Evolutionary conservation across 805 yeast genomes (phyloP), one percentile per base, ranked within the genome.

Genomic region (Saccharomyces kudriavzevii): DNA sequence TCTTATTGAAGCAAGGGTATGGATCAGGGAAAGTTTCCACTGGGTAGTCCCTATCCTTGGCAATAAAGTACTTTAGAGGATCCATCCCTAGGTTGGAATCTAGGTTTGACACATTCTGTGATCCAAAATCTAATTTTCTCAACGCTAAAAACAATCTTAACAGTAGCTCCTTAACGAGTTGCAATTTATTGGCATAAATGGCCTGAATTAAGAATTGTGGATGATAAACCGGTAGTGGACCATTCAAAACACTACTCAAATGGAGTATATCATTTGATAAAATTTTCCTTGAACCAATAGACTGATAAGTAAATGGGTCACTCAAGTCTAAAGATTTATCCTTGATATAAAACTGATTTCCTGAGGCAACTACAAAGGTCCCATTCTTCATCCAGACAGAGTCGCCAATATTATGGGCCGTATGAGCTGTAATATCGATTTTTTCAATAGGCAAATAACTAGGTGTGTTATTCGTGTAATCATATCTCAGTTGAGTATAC

Each of bases 181-280:
- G 70, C 13, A 78, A 58, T 56, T 84, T 82, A 27, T 83, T 84
- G 58, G 81, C 78, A 60, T 85, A 83, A 20, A 91, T 66, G 4
- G 84, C 73, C 66, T 91, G 96, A 47, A 89, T 83, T 49, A 91
- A 68, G 51, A 89, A 78, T 67, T 90, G 96, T 0, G 98, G 98
- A 63, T 92, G 97, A 60, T 88, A 91, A 0, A 89, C 71, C 0
- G 97, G 97, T 14, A 92, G 68, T 0, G 95, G 94, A 30, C 97
- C 97, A 70, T 91, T 91, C 52, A 91, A 70, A 4, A 90, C 84
- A 14, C 88, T 74, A 49, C 85, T 87, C 54, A 91, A 74, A 59
- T 85, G 86, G 55, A 87, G 77, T 2, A 91, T 78, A 63, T 69
- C 75, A 62, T 75, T 75, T 1, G 76, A 72, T 10, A 82, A 74